Evolutionary conservation across 768 basidiomycete genomes (phyloP), one percentile per base, ranked within the genome.

Genomic region (Omphalotus guepiniiformis): DNA sequence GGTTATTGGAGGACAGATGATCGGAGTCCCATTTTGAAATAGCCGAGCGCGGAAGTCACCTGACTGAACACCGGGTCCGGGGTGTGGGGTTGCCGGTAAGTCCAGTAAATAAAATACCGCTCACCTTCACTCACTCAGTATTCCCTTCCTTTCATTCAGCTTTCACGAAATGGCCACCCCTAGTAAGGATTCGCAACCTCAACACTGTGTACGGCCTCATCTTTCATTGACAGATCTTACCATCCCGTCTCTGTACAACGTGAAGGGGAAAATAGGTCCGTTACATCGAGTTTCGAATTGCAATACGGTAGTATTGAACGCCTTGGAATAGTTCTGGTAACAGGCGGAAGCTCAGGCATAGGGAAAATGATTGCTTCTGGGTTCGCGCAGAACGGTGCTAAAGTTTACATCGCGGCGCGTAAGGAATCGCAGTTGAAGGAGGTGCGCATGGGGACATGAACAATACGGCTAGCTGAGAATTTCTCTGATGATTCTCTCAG

Each of bases 341-440:
- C 88, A 1, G 91, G 91, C 2, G 91, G 91, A 18, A 81, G 86
- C 39, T 84, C 85, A 32, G 91, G 91, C 1, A 79, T 94, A 37
- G 91, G 91, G 6, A 82, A 79, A 58, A 85, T 89, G 78, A 91
- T 93, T 56, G 89, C 92, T 19, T 69, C 80, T 0, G 83, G 87
- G 1, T 84, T 90, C 55, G 87, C 85, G 1, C 79, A 84, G 65
- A 93, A 93, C 57, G 92, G 92, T 11, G 88, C 85, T 27, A 85
- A 81, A 55, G 92, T 95, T 34, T 93, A 93, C 67, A 92, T 94
- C 54, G 90, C 92, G 12, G 83, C 88, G 9, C 74, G 92, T 47
- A 93, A 91, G 61, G 87, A 89, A 67, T 61, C 71, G 16, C 84
- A 85, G 56, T 73, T 94, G 48, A 80, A 85, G 66, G 78, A 86